A percentile compares a stretch with the other conserved stretches of the same genome.
Conservation (phyloP, 192 early-diverging fungal species). For the Mortierella claussenii region DNA sequence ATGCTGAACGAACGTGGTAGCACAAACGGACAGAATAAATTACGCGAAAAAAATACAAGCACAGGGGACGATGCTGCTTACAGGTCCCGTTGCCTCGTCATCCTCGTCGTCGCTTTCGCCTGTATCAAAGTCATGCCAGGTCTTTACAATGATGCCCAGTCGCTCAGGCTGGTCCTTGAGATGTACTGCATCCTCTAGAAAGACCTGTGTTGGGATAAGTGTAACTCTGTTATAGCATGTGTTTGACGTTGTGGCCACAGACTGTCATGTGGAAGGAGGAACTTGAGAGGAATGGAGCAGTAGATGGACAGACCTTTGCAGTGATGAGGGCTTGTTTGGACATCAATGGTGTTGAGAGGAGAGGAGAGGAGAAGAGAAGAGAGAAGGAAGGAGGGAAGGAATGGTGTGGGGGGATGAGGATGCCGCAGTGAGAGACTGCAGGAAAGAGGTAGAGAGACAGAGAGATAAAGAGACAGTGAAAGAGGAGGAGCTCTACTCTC, state of each 20-base stretch:
- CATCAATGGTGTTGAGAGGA: not conserved
- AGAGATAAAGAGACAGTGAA: too few relatives aligned
- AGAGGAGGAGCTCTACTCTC: too few relatives aligned
- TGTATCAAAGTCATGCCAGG: slow-evolving; percentile 57
- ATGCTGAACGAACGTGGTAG: not conserved
- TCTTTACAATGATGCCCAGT: slow-evolving; percentile 49
- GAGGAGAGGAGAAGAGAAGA: not conserved
- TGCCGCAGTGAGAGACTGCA: not conserved
- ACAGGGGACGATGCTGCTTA: slow-evolving; percentile 3
- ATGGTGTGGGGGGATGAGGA: not conserved
- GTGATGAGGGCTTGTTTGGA: slow-evolving; percentile 25
- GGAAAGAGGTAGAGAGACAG: not conserved
- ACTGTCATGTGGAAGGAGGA: too few relatives aligned
- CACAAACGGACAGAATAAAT: not conserved
- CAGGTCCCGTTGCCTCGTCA: slow-evolving; percentile 32
- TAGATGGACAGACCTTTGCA: slow-evolving; percentile 6
- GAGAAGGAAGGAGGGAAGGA: not conserved
- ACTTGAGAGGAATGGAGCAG: not conserved
- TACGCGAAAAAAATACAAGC: not conserved
- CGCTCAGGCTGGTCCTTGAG: slow-evolving; percentile 34
- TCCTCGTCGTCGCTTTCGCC: slow-evolving; percentile 41
- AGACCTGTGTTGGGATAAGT: slow-evolving; percentile 40
- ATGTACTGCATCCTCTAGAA: slow-evolving; percentile 52
- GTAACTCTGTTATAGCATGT: too few relatives aligned
- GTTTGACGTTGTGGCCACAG: too few relatives aligned